These are phyloP conservation scores for Narthecium ossifragum DNA, from an alignment of 106 monocot species.

Conservation along the genomic window DNA sequence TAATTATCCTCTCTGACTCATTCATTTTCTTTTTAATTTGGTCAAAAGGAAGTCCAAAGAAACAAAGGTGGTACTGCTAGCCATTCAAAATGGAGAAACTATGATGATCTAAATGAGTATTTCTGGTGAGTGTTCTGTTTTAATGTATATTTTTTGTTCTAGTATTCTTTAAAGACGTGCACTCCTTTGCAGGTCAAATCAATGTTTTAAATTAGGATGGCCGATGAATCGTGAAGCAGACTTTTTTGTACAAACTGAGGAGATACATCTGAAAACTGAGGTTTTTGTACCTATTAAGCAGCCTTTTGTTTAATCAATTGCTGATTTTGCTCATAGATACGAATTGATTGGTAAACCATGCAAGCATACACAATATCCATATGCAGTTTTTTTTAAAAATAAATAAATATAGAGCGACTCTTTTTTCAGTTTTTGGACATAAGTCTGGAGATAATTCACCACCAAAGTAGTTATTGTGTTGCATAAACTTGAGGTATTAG, in stretches of 20 bases:
- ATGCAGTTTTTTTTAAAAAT: too few relatives aligned
- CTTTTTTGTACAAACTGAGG: slow-evolving; percentile 58
- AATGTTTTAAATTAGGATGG: slow-evolving; percentile 83
- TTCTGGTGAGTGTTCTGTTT: slow-evolving; percentile 56
- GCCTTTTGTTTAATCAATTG: too few relatives aligned
- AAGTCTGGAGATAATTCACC: too few relatives aligned
- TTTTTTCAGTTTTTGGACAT: too few relatives aligned
- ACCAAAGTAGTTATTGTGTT: too few relatives aligned
- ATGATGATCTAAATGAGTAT: slow-evolving; percentile 98
- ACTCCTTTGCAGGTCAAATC: slow-evolving; percentile 58
- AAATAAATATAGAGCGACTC: too few relatives aligned
- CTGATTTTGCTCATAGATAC: too few relatives aligned
- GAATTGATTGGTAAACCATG: too few relatives aligned
- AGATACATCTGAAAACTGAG: slow-evolving; percentile 29
- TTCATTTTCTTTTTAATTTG: slow-evolving; percentile 7
- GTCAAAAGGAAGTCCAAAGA: slow-evolving; percentile 69
- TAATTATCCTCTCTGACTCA: too few relatives aligned
- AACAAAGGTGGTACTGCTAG: slow-evolving; percentile 67
- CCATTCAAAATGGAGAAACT: slow-evolving; percentile 97
- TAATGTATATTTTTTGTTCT: neutral
- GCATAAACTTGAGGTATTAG: too few relatives aligned
- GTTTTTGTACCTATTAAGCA: too few relatives aligned
- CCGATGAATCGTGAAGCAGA: slow-evolving; percentile 48
- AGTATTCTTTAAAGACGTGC: slow-evolving; percentile 7
- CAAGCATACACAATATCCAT: too few relatives aligned